These are phyloP conservation scores for Boletus calvinii DNA, from an alignment of 1,284 basidiomycete genomes.

Conservation along the genomic window DNA sequence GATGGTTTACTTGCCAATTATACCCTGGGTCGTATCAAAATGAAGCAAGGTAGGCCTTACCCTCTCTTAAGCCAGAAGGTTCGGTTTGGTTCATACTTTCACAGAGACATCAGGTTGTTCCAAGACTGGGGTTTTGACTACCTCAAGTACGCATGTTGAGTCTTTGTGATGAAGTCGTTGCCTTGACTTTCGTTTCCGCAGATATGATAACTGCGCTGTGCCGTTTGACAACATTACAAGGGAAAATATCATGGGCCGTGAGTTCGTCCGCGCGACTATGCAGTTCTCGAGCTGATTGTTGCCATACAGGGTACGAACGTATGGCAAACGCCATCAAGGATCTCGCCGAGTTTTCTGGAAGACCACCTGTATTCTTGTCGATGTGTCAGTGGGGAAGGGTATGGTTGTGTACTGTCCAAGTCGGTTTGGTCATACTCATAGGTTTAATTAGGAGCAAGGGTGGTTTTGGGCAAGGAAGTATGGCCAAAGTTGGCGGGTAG, in stretches of 20 bases:
- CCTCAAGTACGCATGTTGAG: slow-evolving; percentile 45
- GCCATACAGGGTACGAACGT: slow-evolving; percentile 43
- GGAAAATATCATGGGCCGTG: slow-evolving; percentile 56
- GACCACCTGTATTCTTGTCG: slow-evolving; percentile 48
- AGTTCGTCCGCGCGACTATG: slow-evolving; percentile 24
- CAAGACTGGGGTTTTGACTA: slow-evolving; percentile 60
- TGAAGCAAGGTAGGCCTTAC: slow-evolving; percentile 24
- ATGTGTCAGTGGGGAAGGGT: slow-evolving; percentile 61
- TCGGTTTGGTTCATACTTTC: neutral
- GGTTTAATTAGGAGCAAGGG: slow-evolving; percentile 46
- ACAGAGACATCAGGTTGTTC: slow-evolving; percentile 47
- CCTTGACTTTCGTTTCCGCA: slow-evolving; percentile 22
- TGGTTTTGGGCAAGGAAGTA: slow-evolving; percentile 54
- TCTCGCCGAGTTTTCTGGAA: slow-evolving; percentile 42
- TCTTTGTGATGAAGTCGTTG: neutral
- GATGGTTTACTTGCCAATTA: slow-evolving; percentile 36
- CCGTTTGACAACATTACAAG: slow-evolving; percentile 53
- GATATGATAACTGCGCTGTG: slow-evolving; percentile 61
- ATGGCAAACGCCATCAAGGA: slow-evolving; percentile 54
- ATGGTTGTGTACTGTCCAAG: slow-evolving; percentile 18
- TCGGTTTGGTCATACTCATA: neutral
- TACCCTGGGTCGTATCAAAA: slow-evolving; percentile 35
- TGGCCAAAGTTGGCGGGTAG: slow-evolving; percentile 60
- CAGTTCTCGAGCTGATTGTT: neutral
- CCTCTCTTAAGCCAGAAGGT: neutral